Evolutionary conservation across 1,284 basidiomycete species (phyloP).

Genomic region (Ustilago cynodontis): DNA sequence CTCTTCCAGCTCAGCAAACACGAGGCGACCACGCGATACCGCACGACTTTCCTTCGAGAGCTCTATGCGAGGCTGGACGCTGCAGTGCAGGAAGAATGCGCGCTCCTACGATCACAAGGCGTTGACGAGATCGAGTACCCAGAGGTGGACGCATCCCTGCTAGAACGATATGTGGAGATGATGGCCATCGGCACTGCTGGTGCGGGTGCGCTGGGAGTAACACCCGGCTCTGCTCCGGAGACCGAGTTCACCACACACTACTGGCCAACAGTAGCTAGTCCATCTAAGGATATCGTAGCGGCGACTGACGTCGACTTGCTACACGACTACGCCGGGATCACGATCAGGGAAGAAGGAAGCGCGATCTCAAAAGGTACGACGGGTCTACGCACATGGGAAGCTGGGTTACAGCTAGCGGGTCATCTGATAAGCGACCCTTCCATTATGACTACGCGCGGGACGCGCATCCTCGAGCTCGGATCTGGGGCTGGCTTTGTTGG

Average conservation of each 20-base stretch:
- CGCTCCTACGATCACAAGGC: constrained; percentile 17
- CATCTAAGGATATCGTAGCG: not conserved
- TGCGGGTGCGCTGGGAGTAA: constrained; percentile 1
- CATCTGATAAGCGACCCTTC: constrained; percentile 36
- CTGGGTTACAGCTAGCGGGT: constrained; percentile 39
- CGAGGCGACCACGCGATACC: constrained; percentile 34
- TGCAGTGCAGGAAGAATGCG: constrained; percentile 38
- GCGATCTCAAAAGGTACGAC: constrained; percentile 53
- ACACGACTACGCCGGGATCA: constrained; percentile 20
- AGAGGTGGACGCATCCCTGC: constrained; percentile 44
- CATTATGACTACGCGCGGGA: constrained; percentile 20
- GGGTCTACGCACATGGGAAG: constrained; percentile 55
- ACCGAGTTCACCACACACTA: constrained; percentile 38
- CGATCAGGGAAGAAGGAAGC: constrained; percentile 45
- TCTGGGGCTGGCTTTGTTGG: constrained; percentile 56
- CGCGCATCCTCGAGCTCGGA: constrained; percentile 52
- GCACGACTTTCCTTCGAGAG: constrained; percentile 40
- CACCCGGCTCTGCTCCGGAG: constrained; percentile 21
- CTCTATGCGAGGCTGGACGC: constrained; percentile 41
- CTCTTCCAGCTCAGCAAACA: constrained; percentile 19
- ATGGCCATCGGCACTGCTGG: constrained; percentile 22
- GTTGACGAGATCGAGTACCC: constrained; percentile 44
- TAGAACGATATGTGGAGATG: constrained; percentile 42
- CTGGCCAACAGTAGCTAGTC: constrained; percentile 14
- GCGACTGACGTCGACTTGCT: constrained; percentile 14